A percentile compares a stretch with the other conserved stretches of the same genome.
phyloP scores from a whole-genome alignment of 306 rosid species.

The Medicago lupulina region DNA sequence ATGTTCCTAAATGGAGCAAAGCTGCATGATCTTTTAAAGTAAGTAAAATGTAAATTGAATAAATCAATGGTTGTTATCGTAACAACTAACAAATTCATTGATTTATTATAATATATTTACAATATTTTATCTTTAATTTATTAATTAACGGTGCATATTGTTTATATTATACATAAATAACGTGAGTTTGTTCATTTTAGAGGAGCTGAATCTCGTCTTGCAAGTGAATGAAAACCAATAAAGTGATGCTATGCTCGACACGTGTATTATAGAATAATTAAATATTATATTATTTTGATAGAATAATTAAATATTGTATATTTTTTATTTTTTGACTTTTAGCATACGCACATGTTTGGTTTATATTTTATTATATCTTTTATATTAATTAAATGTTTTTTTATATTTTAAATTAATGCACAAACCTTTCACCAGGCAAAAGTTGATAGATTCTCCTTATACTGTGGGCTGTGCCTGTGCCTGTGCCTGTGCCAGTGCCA shows the following conservation, averaged over 20 bases:
- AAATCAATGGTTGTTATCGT: too few relatives aligned
- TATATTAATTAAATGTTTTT: background rate
- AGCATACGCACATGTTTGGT: slow-evolving; percentile 36
- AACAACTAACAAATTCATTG: too few relatives aligned
- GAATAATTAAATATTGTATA: background rate
- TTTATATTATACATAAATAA: too few relatives aligned
- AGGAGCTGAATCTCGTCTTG: background rate
- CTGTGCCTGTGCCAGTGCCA: too few relatives aligned
- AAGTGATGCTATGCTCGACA: slow-evolving; percentile 27
- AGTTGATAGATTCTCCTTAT: slow-evolving; percentile 45
- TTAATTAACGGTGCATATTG: too few relatives aligned
- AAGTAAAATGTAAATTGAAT: too few relatives aligned
- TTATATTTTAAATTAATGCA: slow-evolving; percentile 28
- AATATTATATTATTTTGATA: background rate
- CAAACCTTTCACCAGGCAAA: slow-evolving; percentile 30
- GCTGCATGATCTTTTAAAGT: too few relatives aligned
- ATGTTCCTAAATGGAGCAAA: too few relatives aligned
- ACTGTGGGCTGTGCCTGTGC: slow-evolving; percentile 27
- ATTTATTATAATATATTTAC: too few relatives aligned
- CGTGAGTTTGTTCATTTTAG: too few relatives aligned
- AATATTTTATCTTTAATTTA: too few relatives aligned
- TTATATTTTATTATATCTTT: slow-evolving; percentile 13
- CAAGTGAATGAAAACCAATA: background rate
- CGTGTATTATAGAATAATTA: slow-evolving; percentile 13
- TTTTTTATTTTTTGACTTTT: slow-evolving; percentile 28